Conservation (phyloP, 768 basidiomycete species). For the Boletus vermiculosoides region DNA sequence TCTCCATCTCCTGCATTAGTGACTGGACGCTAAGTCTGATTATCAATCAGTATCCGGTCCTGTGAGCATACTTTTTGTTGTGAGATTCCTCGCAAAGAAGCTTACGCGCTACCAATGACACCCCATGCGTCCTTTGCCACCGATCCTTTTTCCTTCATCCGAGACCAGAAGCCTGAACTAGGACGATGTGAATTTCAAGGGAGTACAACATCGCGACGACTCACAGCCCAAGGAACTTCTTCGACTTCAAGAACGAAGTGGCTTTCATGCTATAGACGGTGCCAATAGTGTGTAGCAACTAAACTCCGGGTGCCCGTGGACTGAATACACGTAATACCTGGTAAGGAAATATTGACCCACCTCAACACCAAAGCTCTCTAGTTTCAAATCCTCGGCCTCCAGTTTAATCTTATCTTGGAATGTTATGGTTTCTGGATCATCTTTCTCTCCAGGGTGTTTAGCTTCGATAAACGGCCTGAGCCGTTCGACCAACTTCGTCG, state of each 20-base stretch:
- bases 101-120: slow-evolving; percentile 92
- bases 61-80: slow-evolving; percentile 65
- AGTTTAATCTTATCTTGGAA: slow-evolving; percentile 75
- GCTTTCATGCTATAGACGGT: slow-evolving; percentile 93
- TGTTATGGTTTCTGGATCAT: slow-evolving; percentile 76
- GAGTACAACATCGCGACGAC: slow-evolving; percentile 30
- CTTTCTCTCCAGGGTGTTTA: slow-evolving; percentile 72
- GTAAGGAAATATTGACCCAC: slow-evolving; percentile 39
- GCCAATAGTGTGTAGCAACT: slow-evolving; percentile 89
- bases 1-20: slow-evolving; percentile 77
- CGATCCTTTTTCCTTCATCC: slow-evolving; percentile 90
- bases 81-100: slow-evolving; percentile 6
- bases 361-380: slow-evolving; percentile 98
- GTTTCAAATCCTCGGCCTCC: slow-evolving; percentile 93
- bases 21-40: slow-evolving; percentile 28
- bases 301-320: background rate
- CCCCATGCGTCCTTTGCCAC: slow-evolving; percentile 97
- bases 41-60: slow-evolving; percentile 30
- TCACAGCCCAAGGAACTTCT: slow-evolving; percentile 87
- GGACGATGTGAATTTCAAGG: slow-evolving; percentile 8
- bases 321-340: slow-evolving; percentile 1
- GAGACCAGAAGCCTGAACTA: slow-evolving; percentile 88
- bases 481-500: slow-evolving; percentile 78
- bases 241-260: slow-evolving; percentile 85
- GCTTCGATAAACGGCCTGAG: slow-evolving; percentile 91